phyloP scores from a whole-genome alignment of 2,329 filamentous ascomycete species.

The Grosmannia serpens region DNA sequence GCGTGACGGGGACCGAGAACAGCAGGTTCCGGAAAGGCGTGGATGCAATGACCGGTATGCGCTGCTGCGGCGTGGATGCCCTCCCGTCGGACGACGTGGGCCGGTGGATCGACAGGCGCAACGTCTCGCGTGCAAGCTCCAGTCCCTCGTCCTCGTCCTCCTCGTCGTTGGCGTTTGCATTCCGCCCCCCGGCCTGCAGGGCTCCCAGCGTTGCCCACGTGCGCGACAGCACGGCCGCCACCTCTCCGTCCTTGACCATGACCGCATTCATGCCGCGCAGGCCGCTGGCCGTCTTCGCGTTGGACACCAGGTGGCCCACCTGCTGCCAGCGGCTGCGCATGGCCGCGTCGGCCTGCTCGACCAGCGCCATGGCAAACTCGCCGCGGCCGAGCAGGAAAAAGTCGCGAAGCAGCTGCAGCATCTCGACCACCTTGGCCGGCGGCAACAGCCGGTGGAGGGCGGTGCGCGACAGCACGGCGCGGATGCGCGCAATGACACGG shows the following conservation, averaged over 20 bases:
- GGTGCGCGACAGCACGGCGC: constrained; percentile 72
- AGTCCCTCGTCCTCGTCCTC: constrained; percentile 73
- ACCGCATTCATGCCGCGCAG: constrained; percentile 47
- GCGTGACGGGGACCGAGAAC: constrained; percentile 60
- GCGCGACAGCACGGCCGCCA: constrained; percentile 61
- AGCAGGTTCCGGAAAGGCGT: constrained; percentile 70
- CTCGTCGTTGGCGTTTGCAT: constrained; percentile 53
- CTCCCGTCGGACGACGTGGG: constrained; percentile 15
- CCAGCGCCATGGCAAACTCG: constrained; percentile 81
- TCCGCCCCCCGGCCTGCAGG: constrained; percentile 48
- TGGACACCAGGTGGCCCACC: constrained; percentile 36
- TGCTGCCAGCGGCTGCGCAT: constrained; percentile 62
- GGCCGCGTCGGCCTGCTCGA: constrained; percentile 72
- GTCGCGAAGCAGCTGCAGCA: constrained; percentile 65
- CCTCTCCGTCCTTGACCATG: constrained; percentile 75
- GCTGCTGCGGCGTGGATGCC: constrained; percentile 21
- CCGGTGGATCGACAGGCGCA: constrained; percentile 55
- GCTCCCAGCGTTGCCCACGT: constrained; percentile 74
- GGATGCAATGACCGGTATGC: constrained; percentile 6
- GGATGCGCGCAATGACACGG: constrained; percentile 61
- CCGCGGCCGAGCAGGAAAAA: constrained; percentile 82
- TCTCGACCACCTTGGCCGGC: constrained; percentile 61
- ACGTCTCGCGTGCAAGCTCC: constrained; percentile 67
- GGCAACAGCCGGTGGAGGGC: constrained; percentile 75
- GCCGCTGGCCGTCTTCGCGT: constrained; percentile 17